Base-by-base conservation (phyloP, 2,329 filamentous ascomycete genomes). In the Colletotrichum lupini region DNA sequence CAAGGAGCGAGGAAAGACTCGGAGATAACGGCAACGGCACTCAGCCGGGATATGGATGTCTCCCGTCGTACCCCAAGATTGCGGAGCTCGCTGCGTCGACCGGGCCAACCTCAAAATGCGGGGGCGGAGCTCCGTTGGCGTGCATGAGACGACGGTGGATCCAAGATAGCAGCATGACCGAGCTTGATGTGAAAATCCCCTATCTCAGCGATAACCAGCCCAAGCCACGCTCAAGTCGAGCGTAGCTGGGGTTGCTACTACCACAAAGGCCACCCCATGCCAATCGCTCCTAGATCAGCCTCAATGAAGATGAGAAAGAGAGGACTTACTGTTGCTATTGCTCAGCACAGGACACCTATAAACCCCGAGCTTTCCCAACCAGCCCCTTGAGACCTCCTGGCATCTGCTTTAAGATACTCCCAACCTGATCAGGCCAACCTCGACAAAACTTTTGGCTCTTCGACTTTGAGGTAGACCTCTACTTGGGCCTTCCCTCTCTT, bases 121-220 rank as follows among this genome's bases (percentile, higher is more conserved):
- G 67, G 67, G 67, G 60, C 59, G 67, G 67, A 69, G 67, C 67
- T 64, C 67, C 67, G 67, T 69, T 53, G 37, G 56, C 28, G 9
- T 30, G 67, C 67, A 69, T 37, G 56, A 32, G 52, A 22, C 53
- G 16, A 12, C 19, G 28, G 56, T 58, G 56, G 56, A 35, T 12
- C 55, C 55, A 49, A 56, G 57, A 68, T 64, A 68, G 67, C 58
- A 49, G 56, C 28, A 58, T 58, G 56, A 35, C 67, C n/a, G 37
- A 53, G 9, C 55, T 53, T 52, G 46, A 61, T 52, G 30, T 32
- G 67, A 52, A 58, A 58, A 42, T 65, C 37, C 53, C 60, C 67
- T 57, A 65, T 69, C 67, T 57, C 22, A 55, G 35, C 67, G 66
- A 62, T 68, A 68, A 28, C 30, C 46, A 42, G 59, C 66, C 63